These are phyloP conservation scores for Aspergillus novoparasiticus DNA, from an alignment of 2,329 filamentous ascomycete species.

Conservation along the genomic window DNA sequence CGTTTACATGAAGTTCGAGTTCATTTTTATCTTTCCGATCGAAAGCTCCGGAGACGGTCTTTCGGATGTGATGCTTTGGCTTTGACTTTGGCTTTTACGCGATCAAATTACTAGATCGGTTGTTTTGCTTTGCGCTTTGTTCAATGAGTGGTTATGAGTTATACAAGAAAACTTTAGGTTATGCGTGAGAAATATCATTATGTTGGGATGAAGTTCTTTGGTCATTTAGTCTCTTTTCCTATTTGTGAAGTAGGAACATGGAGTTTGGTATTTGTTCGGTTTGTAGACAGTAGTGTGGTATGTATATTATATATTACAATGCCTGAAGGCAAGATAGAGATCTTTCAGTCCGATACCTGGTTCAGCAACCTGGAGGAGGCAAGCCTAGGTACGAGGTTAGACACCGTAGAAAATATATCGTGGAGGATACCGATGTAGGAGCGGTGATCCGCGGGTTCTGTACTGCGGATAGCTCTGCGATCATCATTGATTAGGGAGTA, in stretches of 20 bases:
- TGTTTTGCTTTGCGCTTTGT: not conserved
- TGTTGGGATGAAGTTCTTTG: not conserved
- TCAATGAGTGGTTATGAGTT: not conserved
- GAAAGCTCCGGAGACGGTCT: not conserved
- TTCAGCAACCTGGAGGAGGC: no score
- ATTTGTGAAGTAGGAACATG: not conserved
- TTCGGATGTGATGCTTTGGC: not conserved
- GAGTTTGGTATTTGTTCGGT: not conserved
- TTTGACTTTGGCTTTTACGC: not conserved
- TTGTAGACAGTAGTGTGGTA: no score
- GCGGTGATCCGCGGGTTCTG: no score
- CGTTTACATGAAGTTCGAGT: slow-evolving; percentile 5
- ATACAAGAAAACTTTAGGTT: not conserved
- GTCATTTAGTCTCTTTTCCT: not conserved
- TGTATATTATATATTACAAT: no score
- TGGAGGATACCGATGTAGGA: no score
- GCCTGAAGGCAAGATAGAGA: no score
- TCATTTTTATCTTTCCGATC: not conserved
- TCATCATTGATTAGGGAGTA: no score
- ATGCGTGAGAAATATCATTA: not conserved
- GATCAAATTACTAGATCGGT: not conserved
- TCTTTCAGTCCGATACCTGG: no score
- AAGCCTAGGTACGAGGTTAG: no score
- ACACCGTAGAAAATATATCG: no score
- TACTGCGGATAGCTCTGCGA: no score